Base-by-base conservation (phyloP, 2,329 filamentous ascomycete genomes). In the Chaetomium sp. region DNA sequence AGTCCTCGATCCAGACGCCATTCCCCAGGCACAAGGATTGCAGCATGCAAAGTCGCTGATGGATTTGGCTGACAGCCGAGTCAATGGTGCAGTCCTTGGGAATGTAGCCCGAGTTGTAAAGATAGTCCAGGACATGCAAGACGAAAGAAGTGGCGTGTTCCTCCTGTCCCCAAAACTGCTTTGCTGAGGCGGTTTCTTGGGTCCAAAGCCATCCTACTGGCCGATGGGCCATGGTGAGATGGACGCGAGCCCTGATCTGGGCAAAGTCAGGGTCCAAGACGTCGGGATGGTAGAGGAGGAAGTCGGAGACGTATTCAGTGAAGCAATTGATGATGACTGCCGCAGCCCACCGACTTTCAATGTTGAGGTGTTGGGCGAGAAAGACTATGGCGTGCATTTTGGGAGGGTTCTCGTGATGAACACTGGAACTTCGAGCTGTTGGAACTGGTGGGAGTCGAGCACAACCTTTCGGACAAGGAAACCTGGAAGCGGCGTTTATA, bases 141-240 rank as follows among this genome's bases (percentile, higher is more conserved):
- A 65, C 53, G 38, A 65, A 65, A 1, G 42, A 7, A 8, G 65
- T 23, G 12, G 62, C 60, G 23, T 65, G 57, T 19, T 63, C 62
- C 1, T 63, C 63, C 25, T 65, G 65, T 7, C n/a, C 27, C 61
- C 53, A 57, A 23, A 2, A 1, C 4, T 27, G 16, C 12, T 12
- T 49, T 1, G 29, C 19, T 16, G 29, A 31, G 31, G 23, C 3
- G 1, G 23, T 31, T 5, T 29, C n/a, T 31, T 60, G 58, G 1
- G 51, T 60, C 65, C 65, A 67, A n/a, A 38, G 29, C 56, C 59
- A 67, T 7, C 27, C 8, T 2, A 45, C 42, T 2, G 16, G n/a
- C 9, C 16, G 25, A 29, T 67, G 53, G 1, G 9, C 16, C 25
- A 62, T n/a, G 23, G 62, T 42, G 5, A 67, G n/a, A 2, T 23